Evolutionary conservation across 495 filamentous ascomycete species (phyloP).

Genomic region (Lichenothelia convexa): DNA sequence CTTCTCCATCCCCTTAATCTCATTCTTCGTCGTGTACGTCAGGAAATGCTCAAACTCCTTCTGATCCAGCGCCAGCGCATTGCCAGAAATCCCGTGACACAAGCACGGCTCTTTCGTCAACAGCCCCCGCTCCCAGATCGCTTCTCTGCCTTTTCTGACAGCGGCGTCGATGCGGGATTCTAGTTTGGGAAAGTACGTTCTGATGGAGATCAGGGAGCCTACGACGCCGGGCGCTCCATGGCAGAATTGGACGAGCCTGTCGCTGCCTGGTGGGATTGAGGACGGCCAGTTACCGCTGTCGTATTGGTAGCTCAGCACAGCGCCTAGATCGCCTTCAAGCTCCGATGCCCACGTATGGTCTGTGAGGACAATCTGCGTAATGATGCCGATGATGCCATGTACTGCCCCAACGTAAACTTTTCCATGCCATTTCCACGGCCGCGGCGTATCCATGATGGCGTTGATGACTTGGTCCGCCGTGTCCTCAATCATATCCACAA

Average conservation of each 20-base stretch:
- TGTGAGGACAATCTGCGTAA: constrained; percentile 42
- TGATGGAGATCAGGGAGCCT: constrained; percentile 30
- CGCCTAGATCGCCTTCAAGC: constrained; percentile 26
- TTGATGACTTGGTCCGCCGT: constrained; percentile 25
- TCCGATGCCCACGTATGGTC: constrained; percentile 20
- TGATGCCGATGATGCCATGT: constrained; percentile 42
- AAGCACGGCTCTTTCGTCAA: constrained; percentile 44
- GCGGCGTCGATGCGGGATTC: constrained; percentile 28
- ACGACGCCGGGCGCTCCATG: constrained; percentile 48
- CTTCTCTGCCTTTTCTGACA: constrained; percentile 25
- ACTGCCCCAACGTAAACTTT: constrained; percentile 40
- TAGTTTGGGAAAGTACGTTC: constrained; percentile 30
- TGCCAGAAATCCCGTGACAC: constrained; percentile 44
- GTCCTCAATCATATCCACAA: constrained; percentile 19
- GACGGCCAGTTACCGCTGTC: constrained; percentile 26
- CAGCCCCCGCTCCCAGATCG: constrained; percentile 33
- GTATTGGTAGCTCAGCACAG: constrained; percentile 29
- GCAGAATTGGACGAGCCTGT: constrained; percentile 43
- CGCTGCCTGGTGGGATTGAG: constrained; percentile 23
- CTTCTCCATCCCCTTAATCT: constrained; percentile 29
- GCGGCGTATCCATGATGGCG: constrained; percentile 20
- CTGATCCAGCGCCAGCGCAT: constrained; percentile 31
- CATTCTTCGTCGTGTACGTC: constrained; percentile 29
- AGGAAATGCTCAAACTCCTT: constrained; percentile 32
- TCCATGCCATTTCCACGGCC: constrained; percentile 41